These are phyloP conservation scores for Jaminaea rosea DNA, from an alignment of 1,284 basidiomycete genomes.

Conservation along the genomic window DNA sequence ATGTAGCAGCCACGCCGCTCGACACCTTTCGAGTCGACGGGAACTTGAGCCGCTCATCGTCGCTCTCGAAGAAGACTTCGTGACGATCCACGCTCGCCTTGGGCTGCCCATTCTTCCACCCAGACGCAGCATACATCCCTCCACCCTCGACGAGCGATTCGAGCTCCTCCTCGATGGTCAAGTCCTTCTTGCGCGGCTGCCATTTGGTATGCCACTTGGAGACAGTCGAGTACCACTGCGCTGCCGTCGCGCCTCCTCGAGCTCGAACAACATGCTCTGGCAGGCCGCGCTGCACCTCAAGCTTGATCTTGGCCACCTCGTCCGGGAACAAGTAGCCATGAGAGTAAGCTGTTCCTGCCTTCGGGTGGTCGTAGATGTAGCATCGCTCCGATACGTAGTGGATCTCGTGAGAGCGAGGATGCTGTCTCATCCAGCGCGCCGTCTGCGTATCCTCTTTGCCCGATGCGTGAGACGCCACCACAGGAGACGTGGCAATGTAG, in stretches of 20 bases:
- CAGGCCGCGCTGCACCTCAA: constrained; percentile 47
- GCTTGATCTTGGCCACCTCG: constrained; percentile 62
- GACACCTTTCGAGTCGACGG: too few relatives aligned
- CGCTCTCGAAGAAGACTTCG: constrained; percentile 40
- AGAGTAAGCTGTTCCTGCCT: constrained; percentile 75
- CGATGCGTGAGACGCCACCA: constrained; percentile 60
- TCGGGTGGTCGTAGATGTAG: constrained; percentile 97
- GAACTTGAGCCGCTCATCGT: constrained; percentile 37
- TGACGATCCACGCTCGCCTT: constrained; percentile 31
- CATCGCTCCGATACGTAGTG: constrained; percentile 86
- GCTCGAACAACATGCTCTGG: constrained; percentile 45
- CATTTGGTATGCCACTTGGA: constrained; percentile 76
- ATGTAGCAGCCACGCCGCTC: too few relatives aligned
- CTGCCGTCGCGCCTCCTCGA: constrained; percentile 48
- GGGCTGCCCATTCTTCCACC: background rate
- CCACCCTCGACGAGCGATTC: constrained; percentile 86
- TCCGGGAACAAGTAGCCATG: constrained; percentile 97
- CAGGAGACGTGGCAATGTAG: constrained; percentile 69
- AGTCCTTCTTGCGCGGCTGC: constrained; percentile 59
- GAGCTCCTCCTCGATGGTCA: constrained; percentile 65
- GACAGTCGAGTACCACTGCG: constrained; percentile 73
- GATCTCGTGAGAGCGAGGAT: constrained; percentile 70
- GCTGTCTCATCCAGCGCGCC: constrained; percentile 84
- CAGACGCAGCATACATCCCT: constrained; percentile 42
- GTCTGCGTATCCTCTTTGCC: constrained; percentile 90